Conservation (phyloP, 2,329 filamentous ascomycete genomes). For the Orbilia quercus region DNA sequence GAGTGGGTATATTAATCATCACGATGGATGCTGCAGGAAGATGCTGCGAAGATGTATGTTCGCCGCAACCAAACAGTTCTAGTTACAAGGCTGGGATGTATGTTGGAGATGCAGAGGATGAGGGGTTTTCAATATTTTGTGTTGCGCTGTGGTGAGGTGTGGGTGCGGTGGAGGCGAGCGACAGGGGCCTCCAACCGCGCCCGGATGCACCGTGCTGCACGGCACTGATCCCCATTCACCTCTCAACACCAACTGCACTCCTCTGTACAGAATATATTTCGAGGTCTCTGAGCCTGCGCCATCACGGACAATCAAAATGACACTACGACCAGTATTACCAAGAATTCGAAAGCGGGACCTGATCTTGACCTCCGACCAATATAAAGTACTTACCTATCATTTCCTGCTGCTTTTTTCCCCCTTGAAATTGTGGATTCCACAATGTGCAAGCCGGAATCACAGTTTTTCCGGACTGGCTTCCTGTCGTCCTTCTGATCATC, state of each 20-base stretch:
- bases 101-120: too few relatives aligned
- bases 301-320: too few relatives aligned
- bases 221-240: conserved; percentile 31
- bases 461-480: conserved; percentile 37
- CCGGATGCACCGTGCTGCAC: conserved; percentile 47
- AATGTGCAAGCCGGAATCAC: conserved; percentile 30
- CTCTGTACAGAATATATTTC: too few relatives aligned
- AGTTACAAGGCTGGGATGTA: too few relatives aligned
- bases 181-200: conserved; percentile 54
- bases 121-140: too few relatives aligned
- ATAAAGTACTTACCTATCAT: conserved; percentile 24
- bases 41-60: too few relatives aligned
- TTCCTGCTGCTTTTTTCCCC: not conserved
- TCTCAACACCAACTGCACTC: conserved; percentile 1
- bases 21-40: too few relatives aligned
- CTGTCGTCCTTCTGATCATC: conserved; percentile 5
- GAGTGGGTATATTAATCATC: too few relatives aligned
- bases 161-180: conserved; percentile 47
- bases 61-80: too few relatives aligned
- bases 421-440: conserved; percentile 13
- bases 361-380: conserved; percentile 23
- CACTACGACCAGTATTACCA: too few relatives aligned
- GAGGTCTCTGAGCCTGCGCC: too few relatives aligned
- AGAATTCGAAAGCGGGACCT: too few relatives aligned
- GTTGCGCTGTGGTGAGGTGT: conserved; percentile 53